Evolutionary conservation across 148 eudicot genomes (phyloP).

Genomic region (Rhododendron kiyosumense): DNA sequence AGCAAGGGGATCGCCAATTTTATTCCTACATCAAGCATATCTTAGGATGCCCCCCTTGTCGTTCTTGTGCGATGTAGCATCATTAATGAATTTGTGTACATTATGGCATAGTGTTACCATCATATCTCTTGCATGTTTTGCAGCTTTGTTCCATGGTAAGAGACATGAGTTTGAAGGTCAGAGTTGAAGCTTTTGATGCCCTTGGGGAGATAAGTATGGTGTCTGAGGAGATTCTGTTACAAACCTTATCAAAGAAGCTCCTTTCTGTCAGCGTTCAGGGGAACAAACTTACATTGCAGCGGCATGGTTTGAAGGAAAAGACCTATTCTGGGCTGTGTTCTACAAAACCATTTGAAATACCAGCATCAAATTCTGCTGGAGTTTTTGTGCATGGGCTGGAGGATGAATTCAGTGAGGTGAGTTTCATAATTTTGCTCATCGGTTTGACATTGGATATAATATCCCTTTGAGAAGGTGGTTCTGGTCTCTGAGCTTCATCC

Average conservation of each 20-base stretch:
- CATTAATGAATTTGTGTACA: neutral
- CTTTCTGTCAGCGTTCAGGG: constrained; percentile 10
- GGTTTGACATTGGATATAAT: neutral
- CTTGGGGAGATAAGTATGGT: constrained; percentile 58
- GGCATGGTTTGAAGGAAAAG: constrained; percentile 21
- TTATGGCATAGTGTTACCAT: neutral
- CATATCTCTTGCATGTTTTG: constrained; percentile 9
- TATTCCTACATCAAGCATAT: neutral
- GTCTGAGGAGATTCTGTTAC: constrained; percentile 65
- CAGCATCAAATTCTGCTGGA: constrained; percentile 58
- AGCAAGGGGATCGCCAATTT: neutral
- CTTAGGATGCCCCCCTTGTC: neutral
- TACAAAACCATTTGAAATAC: constrained; percentile 33
- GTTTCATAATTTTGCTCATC: constrained; percentile 2
- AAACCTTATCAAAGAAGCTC: constrained; percentile 67
- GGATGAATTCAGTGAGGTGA: constrained; percentile 86
- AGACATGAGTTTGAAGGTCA: constrained; percentile 73
- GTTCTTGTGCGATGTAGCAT: neutral
- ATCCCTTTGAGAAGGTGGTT: neutral
- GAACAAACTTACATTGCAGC: neutral
- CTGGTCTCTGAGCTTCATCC: neutral
- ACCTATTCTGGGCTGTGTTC: constrained; percentile 29
- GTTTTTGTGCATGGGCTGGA: constrained; percentile 86
- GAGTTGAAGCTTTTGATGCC: constrained; percentile 66
- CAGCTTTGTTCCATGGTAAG: constrained; percentile 85